Percentiles rank a stretch among this genome's conserved stretches.
phyloP scores from a whole-genome alignment of 257 asterid species.

The Solanum rostratum region DNA sequence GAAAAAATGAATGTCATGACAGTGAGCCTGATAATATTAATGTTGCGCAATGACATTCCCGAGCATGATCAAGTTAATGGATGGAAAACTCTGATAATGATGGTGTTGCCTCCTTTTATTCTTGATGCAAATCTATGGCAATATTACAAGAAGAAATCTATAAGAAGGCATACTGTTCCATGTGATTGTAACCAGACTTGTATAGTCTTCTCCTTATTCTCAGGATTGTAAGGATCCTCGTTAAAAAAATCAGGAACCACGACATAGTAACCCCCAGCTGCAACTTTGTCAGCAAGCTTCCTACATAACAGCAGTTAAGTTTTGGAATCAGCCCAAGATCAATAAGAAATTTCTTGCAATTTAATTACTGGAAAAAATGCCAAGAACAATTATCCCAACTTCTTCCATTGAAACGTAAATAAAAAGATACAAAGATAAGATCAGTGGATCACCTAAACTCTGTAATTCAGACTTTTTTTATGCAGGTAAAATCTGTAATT shows the following conservation, averaged over 20 bases:
- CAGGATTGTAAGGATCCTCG: constrained; percentile 41
- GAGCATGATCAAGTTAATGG: neutral
- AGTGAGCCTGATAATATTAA: neutral
- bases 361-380: neutral
- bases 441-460: neutral
- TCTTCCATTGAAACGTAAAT: neutral
- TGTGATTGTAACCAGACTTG: constrained; percentile 36
- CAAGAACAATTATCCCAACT: neutral
- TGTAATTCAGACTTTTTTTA: neutral
- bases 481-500: neutral
- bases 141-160: neutral
- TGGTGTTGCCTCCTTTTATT: neutral
- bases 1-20: neutral
- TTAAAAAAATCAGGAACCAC: constrained; percentile 61
- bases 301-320: constrained; percentile 15
- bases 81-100: neutral
- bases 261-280: constrained; percentile 44
- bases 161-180: constrained; percentile 27
- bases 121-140: neutral
- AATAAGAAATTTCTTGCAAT: neutral
- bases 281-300: constrained; percentile 63
- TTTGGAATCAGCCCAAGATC: neutral
- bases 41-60: neutral
- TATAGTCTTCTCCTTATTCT: constrained; percentile 18
- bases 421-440: neutral